Percentiles rank a stretch among this genome's conserved stretches.
These are phyloP conservation scores for Fusarium ambrosium DNA, from an alignment of 2,329 filamentous ascomycete species.

Conservation along the genomic window DNA sequence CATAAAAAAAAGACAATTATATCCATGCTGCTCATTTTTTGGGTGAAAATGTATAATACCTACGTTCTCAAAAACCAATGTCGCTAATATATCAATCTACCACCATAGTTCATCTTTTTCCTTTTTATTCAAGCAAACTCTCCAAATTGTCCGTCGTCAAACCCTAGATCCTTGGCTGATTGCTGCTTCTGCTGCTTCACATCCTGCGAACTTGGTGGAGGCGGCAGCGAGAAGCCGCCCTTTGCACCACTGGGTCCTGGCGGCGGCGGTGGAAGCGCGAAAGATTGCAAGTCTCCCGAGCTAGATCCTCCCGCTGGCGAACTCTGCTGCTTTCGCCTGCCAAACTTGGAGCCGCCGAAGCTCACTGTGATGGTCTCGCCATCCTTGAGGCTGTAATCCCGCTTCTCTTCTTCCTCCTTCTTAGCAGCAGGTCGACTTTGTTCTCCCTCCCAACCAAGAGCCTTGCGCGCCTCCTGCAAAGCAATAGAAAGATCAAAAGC, in stretches of 20 bases:
- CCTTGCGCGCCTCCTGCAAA: conserved; percentile 82
- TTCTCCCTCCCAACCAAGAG: conserved; percentile 70
- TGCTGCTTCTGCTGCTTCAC: conserved; percentile 69
- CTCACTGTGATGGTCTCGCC: conserved; percentile 91
- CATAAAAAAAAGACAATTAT: conserved; percentile 7
- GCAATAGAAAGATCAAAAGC: conserved; percentile 89
- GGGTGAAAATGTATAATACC: conserved; percentile 31
- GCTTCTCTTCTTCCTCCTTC: conserved; percentile 55
- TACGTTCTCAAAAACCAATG: conserved; percentile 27
- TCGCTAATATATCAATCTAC: conserved; percentile 36
- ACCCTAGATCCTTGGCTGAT: conserved; percentile 77
- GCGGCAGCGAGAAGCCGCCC: conserved; percentile 68
- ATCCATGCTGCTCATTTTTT: conserved; percentile 11
- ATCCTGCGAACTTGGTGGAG: conserved; percentile 74
- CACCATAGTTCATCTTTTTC: neutral
- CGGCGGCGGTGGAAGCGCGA: conserved; percentile 82
- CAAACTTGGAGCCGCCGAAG: conserved; percentile 69
- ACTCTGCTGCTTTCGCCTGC: conserved; percentile 60
- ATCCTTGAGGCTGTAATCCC: conserved; percentile 87
- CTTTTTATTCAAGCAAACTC: conserved; percentile 73
- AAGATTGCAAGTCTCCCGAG: conserved; percentile 62
- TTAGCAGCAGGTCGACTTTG: conserved; percentile 53
- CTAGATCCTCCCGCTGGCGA: conserved; percentile 29
- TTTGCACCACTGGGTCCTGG: conserved; percentile 49
- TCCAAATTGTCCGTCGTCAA: conserved; percentile 90